Base-by-base conservation (phyloP, 208 protist species). In the Trypanosoma platydactyli region DNA sequence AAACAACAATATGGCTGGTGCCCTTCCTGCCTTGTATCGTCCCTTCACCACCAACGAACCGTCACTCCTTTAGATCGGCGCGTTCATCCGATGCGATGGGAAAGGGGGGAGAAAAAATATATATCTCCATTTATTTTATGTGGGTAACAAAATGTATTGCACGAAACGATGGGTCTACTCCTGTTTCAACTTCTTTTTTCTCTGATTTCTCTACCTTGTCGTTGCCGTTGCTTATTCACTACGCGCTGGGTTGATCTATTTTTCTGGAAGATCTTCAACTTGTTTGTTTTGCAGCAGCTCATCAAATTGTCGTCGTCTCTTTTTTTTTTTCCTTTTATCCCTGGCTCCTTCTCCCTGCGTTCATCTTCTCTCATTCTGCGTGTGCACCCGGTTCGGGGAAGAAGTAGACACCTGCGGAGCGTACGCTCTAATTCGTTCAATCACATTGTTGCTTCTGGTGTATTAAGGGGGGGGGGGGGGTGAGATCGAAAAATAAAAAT, bases 11-110 rank as follows among this genome's bases (percentile, higher is more conserved):
- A 29, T 56, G 22, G 29, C 22, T 3, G 45, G 46, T 2, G 84
- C 77, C 1, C 68, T 94, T 49, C 88, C 84, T 20, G 64, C 41
- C 6, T 71, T 66, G 2, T 94, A 91, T 66, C 40, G 65, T 11
- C 64, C 73, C 11, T 94, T 88, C 57, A 84, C 62, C 6, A 84
- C 48, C 45, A 94, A 94, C 71, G 88, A 94, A 46, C 88, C 88
- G 0, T 89, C 84, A 6, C 65, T 81, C 1, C 24, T 6, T 33
- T 24, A 27, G 38, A 48, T 38, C 20, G 53, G 63, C 27, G 45
- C 46, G 20, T 48, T 48, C 9, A 27, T 18, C 15, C 54, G 35
- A 53, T 45, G 42, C 22, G 20, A 4, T 4, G 13, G 20, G 40
- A 33, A 55, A 54, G 0, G 20, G n/a, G 27, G 29, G 18, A 53